These are phyloP conservation scores for Abelmoschus esculentus DNA, from an alignment of 345 rosid species.

Conservation along the genomic window DNA sequence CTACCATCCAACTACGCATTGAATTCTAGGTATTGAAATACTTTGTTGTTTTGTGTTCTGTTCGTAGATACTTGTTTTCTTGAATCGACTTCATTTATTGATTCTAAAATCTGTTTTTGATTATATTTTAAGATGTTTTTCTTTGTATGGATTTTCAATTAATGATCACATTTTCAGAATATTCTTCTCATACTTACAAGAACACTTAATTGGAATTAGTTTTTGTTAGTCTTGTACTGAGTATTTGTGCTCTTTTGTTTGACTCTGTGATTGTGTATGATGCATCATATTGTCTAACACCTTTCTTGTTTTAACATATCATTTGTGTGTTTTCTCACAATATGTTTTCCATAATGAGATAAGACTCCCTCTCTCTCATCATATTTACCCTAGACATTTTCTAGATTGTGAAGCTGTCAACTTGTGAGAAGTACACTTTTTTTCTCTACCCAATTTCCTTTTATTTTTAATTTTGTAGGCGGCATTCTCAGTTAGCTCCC, in stretches of 20 bases:
- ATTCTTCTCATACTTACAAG: neutral
- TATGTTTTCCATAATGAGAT: neutral
- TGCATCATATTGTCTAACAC: neutral
- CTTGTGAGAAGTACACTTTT: neutral
- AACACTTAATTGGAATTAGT: neutral
- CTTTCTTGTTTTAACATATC: neutral
- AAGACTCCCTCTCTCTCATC: neutral
- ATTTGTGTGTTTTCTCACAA: neutral
- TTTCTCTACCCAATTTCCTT: neutral
- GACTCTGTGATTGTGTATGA: neutral
- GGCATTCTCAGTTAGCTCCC: slow-evolving; percentile 52
- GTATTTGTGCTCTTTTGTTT: neutral
- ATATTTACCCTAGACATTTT: neutral
- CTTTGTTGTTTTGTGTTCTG: slow-evolving; percentile 2
- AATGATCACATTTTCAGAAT: neutral
- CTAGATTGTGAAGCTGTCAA: neutral
- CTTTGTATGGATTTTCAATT: neutral
- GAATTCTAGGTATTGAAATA: slow-evolving; percentile 54
- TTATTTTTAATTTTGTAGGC: slow-evolving; percentile 41
- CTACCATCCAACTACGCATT: slow-evolving; percentile 48
- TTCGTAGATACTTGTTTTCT: neutral
- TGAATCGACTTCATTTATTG: neutral
- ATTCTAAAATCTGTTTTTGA: neutral
- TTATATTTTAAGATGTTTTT: neutral
- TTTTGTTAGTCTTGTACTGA: neutral